A percentile compares a stretch with the other conserved stretches of the same genome.
These are phyloP conservation scores for Lunasporangiospora selenospora DNA, from an alignment of 192 early-diverging fungal genomes.

Conservation along the genomic window DNA sequence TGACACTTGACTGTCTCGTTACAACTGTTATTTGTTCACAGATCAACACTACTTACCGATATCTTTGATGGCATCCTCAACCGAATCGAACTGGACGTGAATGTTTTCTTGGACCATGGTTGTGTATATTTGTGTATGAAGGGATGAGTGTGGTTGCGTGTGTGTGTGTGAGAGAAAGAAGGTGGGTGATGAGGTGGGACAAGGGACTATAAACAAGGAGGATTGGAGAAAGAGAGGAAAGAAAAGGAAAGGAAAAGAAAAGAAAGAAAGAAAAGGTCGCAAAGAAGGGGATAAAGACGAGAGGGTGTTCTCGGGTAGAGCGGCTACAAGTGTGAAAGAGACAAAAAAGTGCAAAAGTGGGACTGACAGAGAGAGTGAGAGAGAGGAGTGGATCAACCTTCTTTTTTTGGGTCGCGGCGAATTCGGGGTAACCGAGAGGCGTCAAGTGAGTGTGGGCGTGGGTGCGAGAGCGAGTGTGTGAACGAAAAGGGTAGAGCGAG, in stretches of 20 bases:
- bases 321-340: no score
- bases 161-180: not conserved
- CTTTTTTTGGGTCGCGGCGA: no score
- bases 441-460: no score
- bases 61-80: conserved; percentile 45
- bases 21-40: not conserved
- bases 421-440: no score
- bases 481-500: no score
- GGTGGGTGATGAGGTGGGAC: conserved; percentile 8
- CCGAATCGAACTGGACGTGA: conserved; percentile 25
- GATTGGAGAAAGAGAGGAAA: conserved; percentile 1
- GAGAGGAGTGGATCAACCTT: not conserved
- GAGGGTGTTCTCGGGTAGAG: no score
- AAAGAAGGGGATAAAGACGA: no score
- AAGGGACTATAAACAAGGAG: conserved; percentile 4
- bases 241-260: not conserved
- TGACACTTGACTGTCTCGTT: no score
- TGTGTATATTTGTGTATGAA: no score
- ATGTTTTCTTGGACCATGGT: conserved; percentile 38
- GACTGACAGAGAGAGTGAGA: no score
- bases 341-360: not conserved
- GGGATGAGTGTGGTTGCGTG: not conserved
- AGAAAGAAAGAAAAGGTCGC: not conserved
- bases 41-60: conserved; percentile 17
- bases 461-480: no score